Percentiles rank a stretch among this genome's conserved stretches.
phyloP scores from a whole-genome alignment of 148 eudicot species.

The Fagopyrum tataricum region DNA sequence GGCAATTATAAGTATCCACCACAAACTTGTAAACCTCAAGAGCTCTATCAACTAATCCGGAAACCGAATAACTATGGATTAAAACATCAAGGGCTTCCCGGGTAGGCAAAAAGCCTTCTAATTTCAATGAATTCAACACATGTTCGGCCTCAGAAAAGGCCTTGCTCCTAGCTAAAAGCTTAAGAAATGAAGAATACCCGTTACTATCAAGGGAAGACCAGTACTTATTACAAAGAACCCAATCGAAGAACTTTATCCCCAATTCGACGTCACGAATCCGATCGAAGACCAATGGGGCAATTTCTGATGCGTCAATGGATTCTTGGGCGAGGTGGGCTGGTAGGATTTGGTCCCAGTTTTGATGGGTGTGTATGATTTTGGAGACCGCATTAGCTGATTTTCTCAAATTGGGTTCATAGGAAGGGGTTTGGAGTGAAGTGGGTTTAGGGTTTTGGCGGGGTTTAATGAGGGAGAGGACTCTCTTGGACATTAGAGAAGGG shows the following conservation, averaged over 20 bases:
- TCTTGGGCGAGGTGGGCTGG: constrained; percentile 45
- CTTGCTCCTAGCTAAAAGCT: constrained; percentile 51
- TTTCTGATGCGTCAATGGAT: constrained; percentile 52
- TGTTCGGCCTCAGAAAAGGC: constrained; percentile 54
- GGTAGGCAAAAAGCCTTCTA: constrained; percentile 40
- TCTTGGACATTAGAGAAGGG: constrained; percentile 53
- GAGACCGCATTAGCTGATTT: constrained; percentile 43
- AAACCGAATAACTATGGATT: constrained; percentile 51
- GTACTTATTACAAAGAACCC: constrained; percentile 38
- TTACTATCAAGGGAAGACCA: constrained; percentile 53
- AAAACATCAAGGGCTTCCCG: constrained; percentile 50
- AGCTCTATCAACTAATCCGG: constrained; percentile 58
- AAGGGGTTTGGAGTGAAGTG: constrained; percentile 21
- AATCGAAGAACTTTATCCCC: constrained; percentile 70
- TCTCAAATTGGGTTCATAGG: constrained; percentile 33
- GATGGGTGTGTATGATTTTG: constrained; percentile 41
- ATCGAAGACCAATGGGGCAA: constrained; percentile 77
- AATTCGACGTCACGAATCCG: constrained; percentile 45
- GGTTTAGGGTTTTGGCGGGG: constrained; percentile 46
- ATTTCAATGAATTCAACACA: constrained; percentile 38
- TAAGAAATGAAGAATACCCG: constrained; percentile 77
- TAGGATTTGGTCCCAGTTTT: constrained; percentile 57
- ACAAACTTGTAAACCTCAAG: constrained; percentile 38
- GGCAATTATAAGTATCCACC: constrained; percentile 18
- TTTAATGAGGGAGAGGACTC: constrained; percentile 61